These are phyloP conservation scores for Ustilago hordei DNA, from an alignment of 1,284 basidiomycete species.

Conservation along the genomic window DNA sequence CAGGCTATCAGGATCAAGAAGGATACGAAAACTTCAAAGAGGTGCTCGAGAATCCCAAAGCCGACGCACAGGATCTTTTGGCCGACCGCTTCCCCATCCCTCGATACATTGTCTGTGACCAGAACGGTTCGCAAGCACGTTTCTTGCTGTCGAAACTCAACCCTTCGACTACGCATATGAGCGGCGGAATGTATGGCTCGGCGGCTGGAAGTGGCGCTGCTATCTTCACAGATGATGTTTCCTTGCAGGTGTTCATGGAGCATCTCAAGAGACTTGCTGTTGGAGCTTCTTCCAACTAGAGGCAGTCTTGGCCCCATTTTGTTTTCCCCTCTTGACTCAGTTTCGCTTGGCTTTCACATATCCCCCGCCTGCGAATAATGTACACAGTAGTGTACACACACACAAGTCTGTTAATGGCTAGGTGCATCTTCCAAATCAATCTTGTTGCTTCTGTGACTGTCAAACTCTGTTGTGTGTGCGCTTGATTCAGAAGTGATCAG, in stretches of 20 bases:
- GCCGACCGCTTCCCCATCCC: slow-evolving; percentile 96
- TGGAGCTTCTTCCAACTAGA: slow-evolving; percentile 62
- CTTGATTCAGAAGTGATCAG: neutral
- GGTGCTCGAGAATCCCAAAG: slow-evolving; percentile 83
- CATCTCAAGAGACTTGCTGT: slow-evolving; percentile 70
- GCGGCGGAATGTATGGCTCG: slow-evolving; percentile 74
- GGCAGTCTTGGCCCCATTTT: neutral
- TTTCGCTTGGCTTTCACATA: neutral
- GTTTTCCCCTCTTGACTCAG: neutral
- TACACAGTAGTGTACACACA: neutral
- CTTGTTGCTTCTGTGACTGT: neutral
- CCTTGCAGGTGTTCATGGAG: slow-evolving; percentile 71
- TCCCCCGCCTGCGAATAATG: neutral
- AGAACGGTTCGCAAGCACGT: slow-evolving; percentile 95
- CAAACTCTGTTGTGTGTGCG: neutral
- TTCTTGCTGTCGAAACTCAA: slow-evolving; percentile 97
- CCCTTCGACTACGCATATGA: slow-evolving; percentile 97
- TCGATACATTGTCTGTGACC: slow-evolving; percentile 97
- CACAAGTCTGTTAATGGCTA: neutral
- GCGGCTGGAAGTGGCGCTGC: slow-evolving; percentile 77
- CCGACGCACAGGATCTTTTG: slow-evolving; percentile 81
- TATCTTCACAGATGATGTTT: slow-evolving; percentile 98
- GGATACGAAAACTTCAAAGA: slow-evolving; percentile 99
- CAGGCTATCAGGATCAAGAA: slow-evolving; percentile 99
- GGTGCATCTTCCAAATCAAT: neutral